These are phyloP conservation scores for Piloderma croceum DNA, from an alignment of 768 basidiomycete species.

Conservation along the genomic window DNA sequence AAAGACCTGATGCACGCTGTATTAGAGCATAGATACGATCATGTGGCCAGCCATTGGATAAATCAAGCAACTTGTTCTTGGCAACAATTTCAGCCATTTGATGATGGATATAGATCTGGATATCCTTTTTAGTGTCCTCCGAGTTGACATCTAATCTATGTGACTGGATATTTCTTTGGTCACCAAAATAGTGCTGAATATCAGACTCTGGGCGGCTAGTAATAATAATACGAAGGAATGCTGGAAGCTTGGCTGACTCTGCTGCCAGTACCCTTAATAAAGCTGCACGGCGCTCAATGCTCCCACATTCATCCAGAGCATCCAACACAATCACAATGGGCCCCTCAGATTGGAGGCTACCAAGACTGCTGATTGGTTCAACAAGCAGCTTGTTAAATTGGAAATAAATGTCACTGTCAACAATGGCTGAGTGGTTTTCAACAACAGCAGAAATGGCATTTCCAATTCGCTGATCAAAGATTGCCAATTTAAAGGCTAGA, in stretches of 20 bases:
- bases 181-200: constrained; percentile 15
- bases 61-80: not conserved
- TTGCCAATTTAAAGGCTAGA: constrained; percentile 28
- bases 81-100: not conserved
- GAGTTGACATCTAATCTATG: not conserved
- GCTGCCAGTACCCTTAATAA: constrained; percentile 20
- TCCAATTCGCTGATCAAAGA: constrained; percentile 28
- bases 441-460: constrained; percentile 20
- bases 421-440: constrained; percentile 14
- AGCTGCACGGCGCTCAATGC: constrained; percentile 17
- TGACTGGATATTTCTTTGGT: constrained; percentile 8
- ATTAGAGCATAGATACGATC: constrained; percentile 12
- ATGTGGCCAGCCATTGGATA: constrained; percentile 25
- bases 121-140: not conserved
- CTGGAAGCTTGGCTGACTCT: constrained; percentile 19
- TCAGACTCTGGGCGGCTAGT: constrained; percentile 28
- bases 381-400: not conserved
- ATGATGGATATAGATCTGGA: not conserved
- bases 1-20: constrained; percentile 15
- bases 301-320: constrained; percentile 28
- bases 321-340: constrained; percentile 26
- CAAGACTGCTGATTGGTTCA: not conserved
- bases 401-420: not conserved
- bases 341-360: constrained; percentile 6
- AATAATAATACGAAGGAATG: constrained; percentile 25